Percentiles rank a stretch among this genome's conserved stretches.
Conservation (phyloP, 768 basidiomycete species). For the Phlebiopsis flavidoalba region DNA sequence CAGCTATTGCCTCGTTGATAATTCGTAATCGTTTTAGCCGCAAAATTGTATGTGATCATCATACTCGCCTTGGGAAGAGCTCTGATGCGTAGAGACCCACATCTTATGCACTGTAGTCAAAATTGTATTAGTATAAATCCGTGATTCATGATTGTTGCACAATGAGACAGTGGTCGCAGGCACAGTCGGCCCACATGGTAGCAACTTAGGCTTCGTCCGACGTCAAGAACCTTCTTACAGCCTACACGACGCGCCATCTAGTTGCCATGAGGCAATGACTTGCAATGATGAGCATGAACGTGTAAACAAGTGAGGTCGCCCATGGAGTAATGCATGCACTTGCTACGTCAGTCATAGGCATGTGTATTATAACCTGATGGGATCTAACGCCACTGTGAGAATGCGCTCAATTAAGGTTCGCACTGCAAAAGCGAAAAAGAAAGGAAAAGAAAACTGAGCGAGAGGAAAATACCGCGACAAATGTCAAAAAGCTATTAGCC, state of each 20-base stretch:
- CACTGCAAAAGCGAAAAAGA: too few species aligned
- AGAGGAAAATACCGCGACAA: not conserved
- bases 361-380: too few species aligned
- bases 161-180: not conserved
- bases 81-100: slow-evolving; percentile 1
- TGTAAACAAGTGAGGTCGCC: too few species aligned
- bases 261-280: too few species aligned
- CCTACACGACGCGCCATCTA: too few species aligned
- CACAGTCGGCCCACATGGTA: too few species aligned
- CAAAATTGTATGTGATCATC: slow-evolving; percentile 75
- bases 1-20: slow-evolving; percentile 50
- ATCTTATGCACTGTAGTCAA: not conserved
- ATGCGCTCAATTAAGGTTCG: too few species aligned
- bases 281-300: too few species aligned
- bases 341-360: too few species aligned
- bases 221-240: not conserved
- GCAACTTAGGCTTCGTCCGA: not conserved
- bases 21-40: slow-evolving; percentile 61
- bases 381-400: too few species aligned
- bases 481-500: slow-evolving; percentile 31
- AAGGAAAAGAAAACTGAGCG: not conserved
- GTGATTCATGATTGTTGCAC: not conserved
- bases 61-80: slow-evolving; percentile 42
- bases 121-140: not conserved
- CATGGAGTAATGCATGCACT: too few species aligned